A percentile compares a stretch with the other conserved stretches of the same genome.
Evolutionary conservation across 306 rosid genomes (phyloP).

Genomic region (Fragaria ananassa): DNA sequence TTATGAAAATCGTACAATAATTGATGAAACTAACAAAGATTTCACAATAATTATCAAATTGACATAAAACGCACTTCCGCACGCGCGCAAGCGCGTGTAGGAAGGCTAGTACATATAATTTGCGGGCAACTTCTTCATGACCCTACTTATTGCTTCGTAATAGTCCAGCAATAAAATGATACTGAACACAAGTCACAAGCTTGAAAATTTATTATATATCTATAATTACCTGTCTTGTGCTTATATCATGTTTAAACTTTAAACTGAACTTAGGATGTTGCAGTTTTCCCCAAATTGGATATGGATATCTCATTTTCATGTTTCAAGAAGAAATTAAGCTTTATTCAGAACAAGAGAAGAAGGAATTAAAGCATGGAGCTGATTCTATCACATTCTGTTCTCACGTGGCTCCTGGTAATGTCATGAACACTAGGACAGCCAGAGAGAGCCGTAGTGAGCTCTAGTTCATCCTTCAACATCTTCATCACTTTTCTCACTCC

Average conservation of each 20-base stretch:
- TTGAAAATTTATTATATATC: too few relatives aligned
- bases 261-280: background rate
- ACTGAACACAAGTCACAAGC: too few relatives aligned
- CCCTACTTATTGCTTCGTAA: too few relatives aligned
- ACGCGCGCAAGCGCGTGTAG: too few relatives aligned
- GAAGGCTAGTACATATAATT: too few relatives aligned
- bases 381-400: slow-evolving; percentile 30
- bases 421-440: slow-evolving; percentile 46
- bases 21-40: too few relatives aligned
- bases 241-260: background rate
- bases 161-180: too few relatives aligned
- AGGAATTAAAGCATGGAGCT: slow-evolving; percentile 42
- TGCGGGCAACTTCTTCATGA: too few relatives aligned
- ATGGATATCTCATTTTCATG: background rate
- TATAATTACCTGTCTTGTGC: too few relatives aligned
- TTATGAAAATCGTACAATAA: too few relatives aligned
- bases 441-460: slow-evolving; percentile 52
- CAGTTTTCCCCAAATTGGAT: background rate
- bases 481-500: slow-evolving; percentile 51
- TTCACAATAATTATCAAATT: too few relatives aligned
- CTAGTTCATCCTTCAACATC: slow-evolving; percentile 55
- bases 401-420: slow-evolving; percentile 50
- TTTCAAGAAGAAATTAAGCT: background rate
- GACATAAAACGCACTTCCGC: too few relatives aligned
- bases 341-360: background rate